Conservation (phyloP, 805 yeast species). For the Cyberlindnera maritima region DNA sequence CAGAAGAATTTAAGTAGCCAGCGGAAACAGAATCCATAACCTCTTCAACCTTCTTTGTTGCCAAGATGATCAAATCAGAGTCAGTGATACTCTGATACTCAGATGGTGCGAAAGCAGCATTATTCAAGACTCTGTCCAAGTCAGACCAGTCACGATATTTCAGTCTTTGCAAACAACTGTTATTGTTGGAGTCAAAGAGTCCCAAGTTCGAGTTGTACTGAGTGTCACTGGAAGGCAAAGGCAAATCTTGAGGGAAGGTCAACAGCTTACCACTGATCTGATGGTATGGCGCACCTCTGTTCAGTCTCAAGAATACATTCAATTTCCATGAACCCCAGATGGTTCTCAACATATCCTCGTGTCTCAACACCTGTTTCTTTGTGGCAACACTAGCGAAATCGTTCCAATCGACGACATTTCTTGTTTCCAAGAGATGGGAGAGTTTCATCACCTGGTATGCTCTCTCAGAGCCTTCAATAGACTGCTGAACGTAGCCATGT, state of each 20-base stretch:
- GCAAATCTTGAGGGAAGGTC: slow-evolving; percentile 31
- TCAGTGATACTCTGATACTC: slow-evolving; percentile 21
- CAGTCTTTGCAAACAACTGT: slow-evolving; percentile 11
- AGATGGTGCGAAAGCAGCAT: slow-evolving; percentile 6
- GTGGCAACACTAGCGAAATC: slow-evolving; percentile 28
- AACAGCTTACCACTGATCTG: slow-evolving; percentile 20
- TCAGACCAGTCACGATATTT: slow-evolving; percentile 20
- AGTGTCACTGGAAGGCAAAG: slow-evolving; percentile 32
- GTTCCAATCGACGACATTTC: slow-evolving; percentile 25
- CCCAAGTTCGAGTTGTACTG: slow-evolving; percentile 21
- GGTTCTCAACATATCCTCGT: slow-evolving; percentile 33
- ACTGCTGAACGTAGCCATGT: slow-evolving; percentile 27
- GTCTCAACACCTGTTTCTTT: slow-evolving; percentile 32
- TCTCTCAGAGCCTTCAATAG: slow-evolving; percentile 30
- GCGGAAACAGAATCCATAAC: slow-evolving; percentile 32
- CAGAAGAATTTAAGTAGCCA: slow-evolving; percentile 26
- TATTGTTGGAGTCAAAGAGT: slow-evolving; percentile 20
- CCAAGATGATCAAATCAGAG: slow-evolving; percentile 30
- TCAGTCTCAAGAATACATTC: slow-evolving; percentile 32
- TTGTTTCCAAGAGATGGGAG: slow-evolving; percentile 14
- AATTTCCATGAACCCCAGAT: slow-evolving; percentile 40
- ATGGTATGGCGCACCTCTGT: slow-evolving; percentile 36
- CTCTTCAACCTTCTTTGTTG: slow-evolving; percentile 33
- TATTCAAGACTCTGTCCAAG: slow-evolving; percentile 15
- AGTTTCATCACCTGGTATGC: slow-evolving; percentile 20